phyloP scores from a whole-genome alignment of 1,139 yeast genomes.

The Yamadazyma buinensis region DNA sequence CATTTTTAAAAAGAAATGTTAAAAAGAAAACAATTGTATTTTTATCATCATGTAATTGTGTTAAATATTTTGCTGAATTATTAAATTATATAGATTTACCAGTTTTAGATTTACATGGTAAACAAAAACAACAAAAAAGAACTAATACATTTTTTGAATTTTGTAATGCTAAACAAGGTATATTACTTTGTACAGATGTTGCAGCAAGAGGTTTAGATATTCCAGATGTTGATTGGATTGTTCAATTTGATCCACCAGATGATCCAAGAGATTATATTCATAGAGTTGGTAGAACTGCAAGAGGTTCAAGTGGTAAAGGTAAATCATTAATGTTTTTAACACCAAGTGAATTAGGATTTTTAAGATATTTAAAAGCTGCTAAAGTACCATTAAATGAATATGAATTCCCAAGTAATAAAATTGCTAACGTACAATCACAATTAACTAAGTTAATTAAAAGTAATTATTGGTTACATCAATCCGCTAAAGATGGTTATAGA shows the following conservation, averaged over 20 bases:
- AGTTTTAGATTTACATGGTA: conserved; percentile 93
- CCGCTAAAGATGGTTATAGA: conserved; percentile 97
- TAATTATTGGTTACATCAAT: conserved; percentile 89
- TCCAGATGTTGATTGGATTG: conserved; percentile 96
- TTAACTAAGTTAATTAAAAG: conserved; percentile 86
- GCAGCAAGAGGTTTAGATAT: conserved; percentile 98
- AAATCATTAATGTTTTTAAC: conserved; percentile 91
- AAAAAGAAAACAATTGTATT: conserved; percentile 93
- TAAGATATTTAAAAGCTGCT: conserved; percentile 92
- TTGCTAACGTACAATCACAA: conserved; percentile 94
- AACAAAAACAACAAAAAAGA: conserved; percentile 97
- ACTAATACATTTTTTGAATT: conserved; percentile 97
- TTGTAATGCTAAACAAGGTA: conserved; percentile 94
- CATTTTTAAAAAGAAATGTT: conserved; percentile 85
- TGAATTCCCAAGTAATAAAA: conserved; percentile 90
- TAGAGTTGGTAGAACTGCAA: conserved; percentile 97
- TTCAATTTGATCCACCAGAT: conserved; percentile 98
- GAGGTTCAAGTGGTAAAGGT: conserved; percentile 91
- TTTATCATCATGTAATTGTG: conserved; percentile 94
- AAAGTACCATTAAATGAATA: conserved; percentile 96
- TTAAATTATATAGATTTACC: conserved; percentile 94
- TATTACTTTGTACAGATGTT: conserved; percentile 90
- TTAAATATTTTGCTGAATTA: conserved; percentile 90
- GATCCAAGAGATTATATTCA: conserved; percentile 98
- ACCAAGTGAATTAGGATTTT: conserved; percentile 90